Conservation (phyloP, 352 stramenopile species). For the Phytopythium boreale region DNA sequence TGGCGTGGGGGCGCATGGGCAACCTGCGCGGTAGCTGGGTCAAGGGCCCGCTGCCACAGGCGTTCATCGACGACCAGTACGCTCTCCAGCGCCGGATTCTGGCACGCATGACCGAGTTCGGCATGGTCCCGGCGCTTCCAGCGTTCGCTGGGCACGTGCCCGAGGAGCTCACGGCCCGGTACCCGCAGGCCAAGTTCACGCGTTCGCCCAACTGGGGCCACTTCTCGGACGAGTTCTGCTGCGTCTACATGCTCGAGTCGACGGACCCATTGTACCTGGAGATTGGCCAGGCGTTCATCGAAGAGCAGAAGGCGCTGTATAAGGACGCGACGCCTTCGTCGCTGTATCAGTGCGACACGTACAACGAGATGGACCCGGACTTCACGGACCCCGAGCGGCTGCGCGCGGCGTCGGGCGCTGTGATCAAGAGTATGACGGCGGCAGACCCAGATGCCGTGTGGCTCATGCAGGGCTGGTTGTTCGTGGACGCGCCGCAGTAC, state of each 20-base stretch:
- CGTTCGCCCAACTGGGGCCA: slow-evolving; percentile 77
- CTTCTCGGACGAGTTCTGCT: slow-evolving; percentile 81
- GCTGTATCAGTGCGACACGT: slow-evolving; percentile 79
- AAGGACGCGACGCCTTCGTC: slow-evolving; percentile 59
- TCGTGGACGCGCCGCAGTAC: slow-evolving; percentile 52
- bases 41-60: slow-evolving; percentile 74
- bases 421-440: slow-evolving; percentile 71
- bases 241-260: slow-evolving; percentile 80
- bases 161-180: slow-evolving; percentile 70
- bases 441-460: slow-evolving; percentile 73
- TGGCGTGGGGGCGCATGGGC: slow-evolving; percentile 89
- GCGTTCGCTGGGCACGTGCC: slow-evolving; percentile 89
- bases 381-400: slow-evolving; percentile 50
- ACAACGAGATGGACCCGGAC: slow-evolving; percentile 81
- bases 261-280: slow-evolving; percentile 79
- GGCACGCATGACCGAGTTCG: slow-evolving; percentile 79
- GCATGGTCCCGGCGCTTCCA: slow-evolving; percentile 89
- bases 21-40: slow-evolving; percentile 87
- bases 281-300: slow-evolving; percentile 79
- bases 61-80: slow-evolving; percentile 84
- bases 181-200: slow-evolving; percentile 74
- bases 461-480: slow-evolving; percentile 85
- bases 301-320: slow-evolving; percentile 60
- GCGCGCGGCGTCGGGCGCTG: slow-evolving; percentile 48
- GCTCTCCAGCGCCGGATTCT: slow-evolving; percentile 79